Evolutionary conservation across 75 land plant genomes (phyloP).

Genomic region (Pinus albicaulis): DNA sequence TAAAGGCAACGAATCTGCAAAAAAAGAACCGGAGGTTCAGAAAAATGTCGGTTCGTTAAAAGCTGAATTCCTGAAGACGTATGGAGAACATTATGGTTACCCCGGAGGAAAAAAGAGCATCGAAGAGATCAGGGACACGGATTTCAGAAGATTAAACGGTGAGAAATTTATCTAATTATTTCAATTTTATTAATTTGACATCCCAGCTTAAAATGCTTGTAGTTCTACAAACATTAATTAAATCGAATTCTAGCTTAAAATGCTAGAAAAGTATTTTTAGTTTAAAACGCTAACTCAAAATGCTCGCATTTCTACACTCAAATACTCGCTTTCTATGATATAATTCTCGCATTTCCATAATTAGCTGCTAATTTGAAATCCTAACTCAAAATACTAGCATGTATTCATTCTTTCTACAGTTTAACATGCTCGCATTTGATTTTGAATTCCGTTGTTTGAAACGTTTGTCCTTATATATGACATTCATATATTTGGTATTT

Average conservation of each 20-base stretch:
- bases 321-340: too few species aligned
- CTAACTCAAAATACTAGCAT: too few species aligned
- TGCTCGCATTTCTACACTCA: background rate
- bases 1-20: background rate
- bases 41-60: background rate
- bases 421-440: too few species aligned
- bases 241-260: background rate
- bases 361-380: background rate
- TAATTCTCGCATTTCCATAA: background rate
- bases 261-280: background rate
- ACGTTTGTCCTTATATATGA: background rate
- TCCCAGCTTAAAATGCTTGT: background rate
- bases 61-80: constrained; percentile 49
- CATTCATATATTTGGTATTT: background rate
- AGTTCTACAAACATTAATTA: background rate
- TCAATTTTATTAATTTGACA: background rate
- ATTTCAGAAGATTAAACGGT: constrained; percentile 79
- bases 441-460: background rate
- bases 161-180: constrained; percentile 3
- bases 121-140: constrained; percentile 73
- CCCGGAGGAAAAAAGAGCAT: constrained; percentile 56
- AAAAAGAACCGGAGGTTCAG: too few species aligned
- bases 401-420: too few species aligned
- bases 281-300: background rate
- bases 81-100: constrained; percentile 74